Conservation (phyloP, 768 basidiomycete genomes). For the Boletus rubescentipes region DNA sequence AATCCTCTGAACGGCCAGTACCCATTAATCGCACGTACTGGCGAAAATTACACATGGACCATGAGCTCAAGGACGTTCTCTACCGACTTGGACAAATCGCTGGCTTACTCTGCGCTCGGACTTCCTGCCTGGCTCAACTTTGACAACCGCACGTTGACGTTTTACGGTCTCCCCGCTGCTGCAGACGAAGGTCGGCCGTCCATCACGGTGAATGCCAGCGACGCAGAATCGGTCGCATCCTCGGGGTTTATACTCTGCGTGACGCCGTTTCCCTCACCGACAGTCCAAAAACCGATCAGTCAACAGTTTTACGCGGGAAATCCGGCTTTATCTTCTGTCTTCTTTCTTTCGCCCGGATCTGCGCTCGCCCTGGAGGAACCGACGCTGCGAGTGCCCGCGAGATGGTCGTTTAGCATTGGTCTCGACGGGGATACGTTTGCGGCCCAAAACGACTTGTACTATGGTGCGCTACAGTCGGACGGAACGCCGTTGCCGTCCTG, state of each 20-base stretch:
- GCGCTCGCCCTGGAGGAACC: conserved; percentile 52
- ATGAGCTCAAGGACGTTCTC: conserved; percentile 67
- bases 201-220: conserved; percentile 65
- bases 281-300: conserved; percentile 49
- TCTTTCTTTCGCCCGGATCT: conserved; percentile 57
- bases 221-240: conserved; percentile 48
- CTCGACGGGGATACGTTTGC: conserved; percentile 65
- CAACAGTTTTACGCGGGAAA: conserved; percentile 62
- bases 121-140: conserved; percentile 82
- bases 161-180: conserved; percentile 66
- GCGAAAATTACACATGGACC: conserved; percentile 65
- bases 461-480: conserved; percentile 61
- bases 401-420: conserved; percentile 91
- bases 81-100: conserved; percentile 40
- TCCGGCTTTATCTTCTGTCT: conserved; percentile 74
- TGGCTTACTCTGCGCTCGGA: conserved; percentile 51
- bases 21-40: conserved; percentile 73
- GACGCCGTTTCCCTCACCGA: conserved; percentile 52
- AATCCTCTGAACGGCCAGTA: conserved; percentile 71
- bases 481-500: conserved; percentile 74
- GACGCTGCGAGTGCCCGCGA: conserved; percentile 68
- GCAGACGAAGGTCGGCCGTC: conserved; percentile 60
- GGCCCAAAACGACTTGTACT: conserved; percentile 50
- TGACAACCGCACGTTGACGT: conserved; percentile 54
- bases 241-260: conserved; percentile 58